These are phyloP conservation scores for Komagataella ulmi DNA, from an alignment of 805 yeast genomes.

Conservation along the genomic window DNA sequence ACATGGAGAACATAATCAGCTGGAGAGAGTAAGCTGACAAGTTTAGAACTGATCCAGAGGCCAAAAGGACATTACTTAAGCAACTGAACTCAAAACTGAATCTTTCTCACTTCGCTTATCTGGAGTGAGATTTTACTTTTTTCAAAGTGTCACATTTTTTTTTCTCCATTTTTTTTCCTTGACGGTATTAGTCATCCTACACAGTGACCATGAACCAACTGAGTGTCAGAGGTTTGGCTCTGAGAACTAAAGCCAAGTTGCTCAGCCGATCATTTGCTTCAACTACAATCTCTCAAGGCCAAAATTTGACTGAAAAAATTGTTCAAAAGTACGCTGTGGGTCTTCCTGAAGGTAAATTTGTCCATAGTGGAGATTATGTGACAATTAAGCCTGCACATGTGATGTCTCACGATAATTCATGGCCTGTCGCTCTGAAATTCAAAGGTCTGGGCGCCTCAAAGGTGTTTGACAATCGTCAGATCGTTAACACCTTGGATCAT, in stretches of 20 bases:
- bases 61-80: neutral
- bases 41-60: neutral
- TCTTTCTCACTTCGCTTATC: neutral
- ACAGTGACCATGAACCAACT: neutral
- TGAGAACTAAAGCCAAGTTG: neutral
- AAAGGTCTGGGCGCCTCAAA: constrained; percentile 85
- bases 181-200: neutral
- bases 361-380: constrained; percentile 87
- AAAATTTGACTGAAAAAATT: constrained; percentile 89
- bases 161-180: neutral
- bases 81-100: no score
- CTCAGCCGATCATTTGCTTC: neutral
- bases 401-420: constrained; percentile 98
- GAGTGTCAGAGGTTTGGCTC: neutral
- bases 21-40: no score
- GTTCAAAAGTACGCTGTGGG: constrained; percentile 91
- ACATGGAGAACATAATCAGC: no score
- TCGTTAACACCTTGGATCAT: constrained; percentile 93
- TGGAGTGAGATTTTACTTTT: neutral
- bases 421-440: constrained; percentile 98
- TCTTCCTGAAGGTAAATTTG: constrained; percentile 58
- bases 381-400: constrained; percentile 92
- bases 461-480: constrained; percentile 77
- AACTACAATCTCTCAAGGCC: constrained; percentile 25
- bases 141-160: neutral